Conservation (phyloP, 768 basidiomycete species). For the Lactarius vividus region DNA sequence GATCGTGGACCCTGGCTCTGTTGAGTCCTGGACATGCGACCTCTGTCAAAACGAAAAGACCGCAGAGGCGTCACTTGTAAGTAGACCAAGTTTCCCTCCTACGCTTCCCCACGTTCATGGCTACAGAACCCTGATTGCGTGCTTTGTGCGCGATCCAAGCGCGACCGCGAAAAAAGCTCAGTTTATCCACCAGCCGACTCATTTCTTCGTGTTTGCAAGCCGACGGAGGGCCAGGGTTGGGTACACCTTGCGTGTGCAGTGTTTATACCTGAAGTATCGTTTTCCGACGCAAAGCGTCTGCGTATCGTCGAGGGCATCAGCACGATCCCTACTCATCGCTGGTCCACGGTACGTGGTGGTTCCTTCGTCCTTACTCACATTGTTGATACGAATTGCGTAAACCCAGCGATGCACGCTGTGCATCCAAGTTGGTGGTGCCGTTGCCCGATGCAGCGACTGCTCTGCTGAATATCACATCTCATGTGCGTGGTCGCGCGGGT, state of each 20-base stretch:
- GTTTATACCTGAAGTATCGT: conserved; percentile 81
- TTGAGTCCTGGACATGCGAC: conserved; percentile 84
- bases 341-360: conserved; percentile 60
- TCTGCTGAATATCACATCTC: conserved; percentile 76
- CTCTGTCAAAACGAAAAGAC: conserved; percentile 82
- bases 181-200: conserved; percentile 52
- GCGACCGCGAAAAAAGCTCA: conserved; percentile 47
- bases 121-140: conserved; percentile 77
- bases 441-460: conserved; percentile 83
- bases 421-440: conserved; percentile 67
- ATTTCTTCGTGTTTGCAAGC: conserved; percentile 77
- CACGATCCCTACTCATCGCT: conserved; percentile 64
- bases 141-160: conserved; percentile 66
- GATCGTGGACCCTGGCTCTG: conserved; percentile 54
- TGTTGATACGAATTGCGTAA: conserved; percentile 21
- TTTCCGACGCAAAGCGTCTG: conserved; percentile 69
- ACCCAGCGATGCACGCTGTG: conserved; percentile 75
- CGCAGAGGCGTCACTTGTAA: conserved; percentile 77
- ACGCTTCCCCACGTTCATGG: conserved; percentile 8
- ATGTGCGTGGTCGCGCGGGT: conserved; percentile 84
- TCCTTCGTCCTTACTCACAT: conserved; percentile 1
- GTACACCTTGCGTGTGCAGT: conserved; percentile 87
- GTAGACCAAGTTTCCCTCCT: conserved; percentile 29
- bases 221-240: conserved; percentile 93
- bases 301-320: conserved; percentile 86